These are phyloP conservation scores for Carex kokanica DNA, from an alignment of 176 grass and related monocot species.

Conservation along the genomic window DNA sequence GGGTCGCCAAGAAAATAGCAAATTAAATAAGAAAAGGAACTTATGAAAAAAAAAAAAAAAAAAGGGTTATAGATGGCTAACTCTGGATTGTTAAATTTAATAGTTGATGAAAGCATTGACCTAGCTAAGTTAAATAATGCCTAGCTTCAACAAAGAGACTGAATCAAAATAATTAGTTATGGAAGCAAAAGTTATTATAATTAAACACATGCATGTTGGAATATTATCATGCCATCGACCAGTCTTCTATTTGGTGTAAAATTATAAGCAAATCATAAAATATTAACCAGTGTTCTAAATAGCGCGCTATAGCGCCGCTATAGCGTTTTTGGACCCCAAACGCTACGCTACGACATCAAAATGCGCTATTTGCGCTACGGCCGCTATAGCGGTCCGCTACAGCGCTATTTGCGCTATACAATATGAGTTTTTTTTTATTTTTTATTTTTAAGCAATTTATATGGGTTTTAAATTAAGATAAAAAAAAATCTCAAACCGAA, in stretches of 20 bases:
- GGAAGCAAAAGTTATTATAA: slow-evolving; percentile 25
- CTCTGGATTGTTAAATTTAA: slow-evolving; percentile 25
- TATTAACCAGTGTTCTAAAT: no score
- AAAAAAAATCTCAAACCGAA: no score
- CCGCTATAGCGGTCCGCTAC: no score
- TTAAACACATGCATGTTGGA: slow-evolving; percentile 25
- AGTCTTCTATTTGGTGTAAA: slow-evolving; percentile 7
- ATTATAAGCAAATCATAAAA: neutral
- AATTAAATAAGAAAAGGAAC: neutral
- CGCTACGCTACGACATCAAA: no score
- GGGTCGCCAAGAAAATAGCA: neutral
- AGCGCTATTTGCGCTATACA: no score
- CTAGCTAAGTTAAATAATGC: slow-evolving; percentile 35
- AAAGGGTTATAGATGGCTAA: slow-evolving; percentile 17
- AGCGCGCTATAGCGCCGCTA: no score
- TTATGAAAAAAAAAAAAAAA: slow-evolving; percentile 7
- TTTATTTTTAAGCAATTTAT: no score
- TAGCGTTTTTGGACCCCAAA: no score
- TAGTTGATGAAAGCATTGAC: slow-evolving; percentile 58
- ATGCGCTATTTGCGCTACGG: no score
- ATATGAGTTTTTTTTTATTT: no score
- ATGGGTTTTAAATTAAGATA: no score
- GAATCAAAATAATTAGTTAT: slow-evolving; percentile 12
- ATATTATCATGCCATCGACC: slow-evolving; percentile 4
- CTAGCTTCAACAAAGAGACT: slow-evolving; percentile 23